Evolutionary conservation across 768 basidiomycete genomes (phyloP), one percentile per base, ranked within the genome.

Genomic region (Sporobolomyces pararoseus): DNA sequence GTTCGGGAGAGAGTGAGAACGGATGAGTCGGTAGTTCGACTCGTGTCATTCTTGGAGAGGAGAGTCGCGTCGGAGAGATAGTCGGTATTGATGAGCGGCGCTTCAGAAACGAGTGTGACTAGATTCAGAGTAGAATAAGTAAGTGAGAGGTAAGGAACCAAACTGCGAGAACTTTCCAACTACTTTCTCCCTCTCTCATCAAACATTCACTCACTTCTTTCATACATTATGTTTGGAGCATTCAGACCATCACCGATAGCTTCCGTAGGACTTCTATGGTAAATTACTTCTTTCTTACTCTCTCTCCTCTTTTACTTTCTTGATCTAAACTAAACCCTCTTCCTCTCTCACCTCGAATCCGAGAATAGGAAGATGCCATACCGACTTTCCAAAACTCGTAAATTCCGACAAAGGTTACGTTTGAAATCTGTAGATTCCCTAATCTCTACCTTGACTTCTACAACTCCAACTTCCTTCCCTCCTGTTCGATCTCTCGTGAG

Each of bases 361-460:
- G n/a, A n/a, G 12, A n/a, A 19, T 75, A 97, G 94, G 94, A 97
- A 97, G 82, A 86, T 84, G 21, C 94, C 95, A 59, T 97, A 91
- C 91, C 88, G 90, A 77, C 80, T 99, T 75, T 96, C 93, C 21
- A 80, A 84, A 23, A 94, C 92, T 6, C 86, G 95, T 68, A 98
- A 98, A 82, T 90, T 91, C 29, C 94, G 96, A 75, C 90, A 87
- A 64, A 86, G 96, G 31, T 82, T 87, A 57, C 85, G 96, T 66
- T 85, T 99, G 70, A 93, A 91, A 84, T 88, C 85, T 77, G 95
- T 98, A 42, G 96, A 99, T 82, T 81, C 86, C 2, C 95, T 98
- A 65, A 95, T 99, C 70, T 89, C 91, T 69, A 85, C 92, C 46
- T 54, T 23, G 25, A 35, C 27, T 29, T 21, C 27, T 6, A 10